Percentiles rank a stretch among this genome's conserved stretches.
These are phyloP conservation scores for Cylindrotheca fusiformis DNA, from an alignment of 108 stramenopile genomes.

Conservation along the genomic window DNA sequence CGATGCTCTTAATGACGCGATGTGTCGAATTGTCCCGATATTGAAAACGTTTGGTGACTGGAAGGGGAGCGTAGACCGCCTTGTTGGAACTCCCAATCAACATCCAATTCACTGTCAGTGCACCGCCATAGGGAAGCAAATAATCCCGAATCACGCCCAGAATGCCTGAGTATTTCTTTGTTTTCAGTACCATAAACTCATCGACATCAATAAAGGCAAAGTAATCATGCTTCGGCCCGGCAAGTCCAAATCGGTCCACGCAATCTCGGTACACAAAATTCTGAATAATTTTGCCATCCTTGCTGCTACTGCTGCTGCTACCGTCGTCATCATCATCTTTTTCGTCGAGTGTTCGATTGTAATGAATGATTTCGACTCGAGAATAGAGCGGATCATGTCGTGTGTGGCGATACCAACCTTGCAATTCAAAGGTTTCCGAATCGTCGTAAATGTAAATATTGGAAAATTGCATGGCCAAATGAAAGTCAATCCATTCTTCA, in stretches of 20 bases:
- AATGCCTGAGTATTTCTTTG: conserved; percentile 7
- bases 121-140: conserved; percentile 25
- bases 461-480: conserved; percentile 32
- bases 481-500: conserved; percentile 33
- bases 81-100: conserved; percentile 37
- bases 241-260: conserved; percentile 1
- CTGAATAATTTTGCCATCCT: background rate
- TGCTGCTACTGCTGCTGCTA: background rate
- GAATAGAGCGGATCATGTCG: conserved; percentile 8
- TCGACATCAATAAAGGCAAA: conserved; percentile 21
- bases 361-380: background rate
- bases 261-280: background rate
- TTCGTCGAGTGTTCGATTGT: background rate
- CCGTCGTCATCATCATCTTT: background rate
- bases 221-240: conserved; percentile 1
- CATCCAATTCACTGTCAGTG: conserved; percentile 47
- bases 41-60: conserved; percentile 54
- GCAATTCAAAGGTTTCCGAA: conserved; percentile 9
- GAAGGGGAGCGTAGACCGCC: conserved; percentile 41
- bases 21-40: conserved; percentile 20
- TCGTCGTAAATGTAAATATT: conserved; percentile 36
- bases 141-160: conserved; percentile 37
- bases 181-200: conserved; percentile 12
- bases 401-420: conserved; percentile 11
- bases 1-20: conserved; percentile 10